A percentile compares a stretch with the other conserved stretches of the same genome.
Conservation (phyloP, 371 early-diverging fungal species). For the Thermomucor indicae-seudaticae region DNA sequence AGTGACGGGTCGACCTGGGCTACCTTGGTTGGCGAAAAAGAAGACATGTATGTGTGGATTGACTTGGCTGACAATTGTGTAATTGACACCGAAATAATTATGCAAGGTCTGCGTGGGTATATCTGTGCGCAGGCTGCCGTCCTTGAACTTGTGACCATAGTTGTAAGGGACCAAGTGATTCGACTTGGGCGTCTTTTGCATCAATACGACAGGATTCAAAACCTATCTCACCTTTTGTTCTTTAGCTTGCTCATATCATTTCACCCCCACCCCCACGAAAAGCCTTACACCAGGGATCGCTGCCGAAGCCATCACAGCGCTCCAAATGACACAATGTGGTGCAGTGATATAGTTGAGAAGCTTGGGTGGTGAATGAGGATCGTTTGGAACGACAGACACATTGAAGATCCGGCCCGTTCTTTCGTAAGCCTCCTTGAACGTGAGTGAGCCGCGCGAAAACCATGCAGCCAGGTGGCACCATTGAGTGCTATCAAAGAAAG, state of each 20-base stretch:
- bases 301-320: conserved; percentile 61
- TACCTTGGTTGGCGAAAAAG: conserved; percentile 75
- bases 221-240: conserved; percentile 50
- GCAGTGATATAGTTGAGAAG: conserved; percentile 71
- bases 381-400: conserved; percentile 79
- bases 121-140: conserved; percentile 86
- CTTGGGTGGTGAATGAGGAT: conserved; percentile 75
- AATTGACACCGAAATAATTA: conserved; percentile 82
- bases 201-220: conserved; percentile 77
- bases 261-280: too few relatives aligned
- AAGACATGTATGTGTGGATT: conserved; percentile 90
- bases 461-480: conserved; percentile 70
- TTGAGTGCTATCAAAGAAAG: conserved; percentile 70
- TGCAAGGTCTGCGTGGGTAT: conserved; percentile 75
- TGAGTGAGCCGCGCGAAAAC: conserved; percentile 80
- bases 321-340: conserved; percentile 86
- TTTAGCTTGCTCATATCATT: too few relatives aligned
- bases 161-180: conserved; percentile 67
- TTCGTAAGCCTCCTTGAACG: conserved; percentile 87
- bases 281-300: conserved; percentile 48
- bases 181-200: conserved; percentile 69
- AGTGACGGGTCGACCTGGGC: conserved; percentile 67
- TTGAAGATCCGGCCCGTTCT: conserved; percentile 86
- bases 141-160: conserved; percentile 78
- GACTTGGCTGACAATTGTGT: conserved; percentile 86